Percentiles rank a stretch among this genome's conserved stretches.
Conservation (phyloP, 352 stramenopile species). For the Phytopythium aichiense region DNA sequence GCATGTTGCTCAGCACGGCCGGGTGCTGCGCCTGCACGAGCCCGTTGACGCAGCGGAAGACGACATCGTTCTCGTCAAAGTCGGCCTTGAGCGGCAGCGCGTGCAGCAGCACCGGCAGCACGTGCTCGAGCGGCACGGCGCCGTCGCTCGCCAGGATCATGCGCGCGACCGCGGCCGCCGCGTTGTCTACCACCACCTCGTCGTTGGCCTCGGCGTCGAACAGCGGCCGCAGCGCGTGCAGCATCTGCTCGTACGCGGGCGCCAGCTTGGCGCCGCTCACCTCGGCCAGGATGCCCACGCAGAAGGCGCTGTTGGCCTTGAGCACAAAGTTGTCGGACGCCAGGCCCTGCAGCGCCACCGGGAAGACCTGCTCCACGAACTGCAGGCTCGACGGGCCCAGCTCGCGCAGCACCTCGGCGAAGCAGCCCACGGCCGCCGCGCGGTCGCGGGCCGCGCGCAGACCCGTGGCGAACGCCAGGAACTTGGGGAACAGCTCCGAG, state of each 20-base stretch:
- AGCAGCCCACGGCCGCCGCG: slow-evolving; percentile 93
- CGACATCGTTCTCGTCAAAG: slow-evolving; percentile 94
- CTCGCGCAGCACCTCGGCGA: slow-evolving; percentile 94
- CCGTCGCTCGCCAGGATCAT: slow-evolving; percentile 87
- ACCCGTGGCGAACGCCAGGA: slow-evolving; percentile 90
- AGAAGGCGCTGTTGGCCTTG: slow-evolving; percentile 95
- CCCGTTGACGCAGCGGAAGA: slow-evolving; percentile 94
- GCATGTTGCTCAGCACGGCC: slow-evolving; percentile 59
- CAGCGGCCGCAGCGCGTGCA: slow-evolving; percentile 89
- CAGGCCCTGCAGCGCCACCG: slow-evolving; percentile 88
- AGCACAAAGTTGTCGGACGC: slow-evolving; percentile 91
- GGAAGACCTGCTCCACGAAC: slow-evolving; percentile 89
- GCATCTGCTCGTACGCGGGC: slow-evolving; percentile 88
- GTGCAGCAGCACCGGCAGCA: slow-evolving; percentile 93
- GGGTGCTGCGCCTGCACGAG: slow-evolving; percentile 90
- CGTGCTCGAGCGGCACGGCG: slow-evolving; percentile 88
- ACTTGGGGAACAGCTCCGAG: slow-evolving; percentile 86
- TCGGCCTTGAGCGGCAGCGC: slow-evolving; percentile 95
- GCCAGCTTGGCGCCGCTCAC: slow-evolving; percentile 67
- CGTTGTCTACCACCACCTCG: slow-evolving; percentile 91
- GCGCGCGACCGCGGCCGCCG: slow-evolving; percentile 87
- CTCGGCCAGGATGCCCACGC: slow-evolving; percentile 90
- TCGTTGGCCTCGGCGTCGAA: slow-evolving; percentile 89
- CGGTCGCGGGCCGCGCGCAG: slow-evolving; percentile 89
- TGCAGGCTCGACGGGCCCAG: slow-evolving; percentile 72